A percentile compares a stretch with the other conserved stretches of the same genome.
phyloP scores from a whole-genome alignment of 106 monocot genomes.

The Dendrobium huoshanense region DNA sequence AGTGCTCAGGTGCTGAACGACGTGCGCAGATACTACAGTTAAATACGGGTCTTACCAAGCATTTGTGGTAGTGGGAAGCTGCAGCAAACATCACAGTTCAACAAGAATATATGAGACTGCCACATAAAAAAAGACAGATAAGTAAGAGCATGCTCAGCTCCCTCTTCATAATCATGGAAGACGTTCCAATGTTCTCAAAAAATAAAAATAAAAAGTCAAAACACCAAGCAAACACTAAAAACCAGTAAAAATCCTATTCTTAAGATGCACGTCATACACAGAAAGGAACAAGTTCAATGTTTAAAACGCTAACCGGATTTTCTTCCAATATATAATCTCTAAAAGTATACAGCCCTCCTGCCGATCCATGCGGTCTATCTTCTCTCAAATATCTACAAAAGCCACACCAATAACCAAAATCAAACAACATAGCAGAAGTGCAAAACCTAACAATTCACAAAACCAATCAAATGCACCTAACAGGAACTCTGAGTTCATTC shows the following conservation, averaged over 20 bases:
- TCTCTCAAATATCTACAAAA: constrained; percentile 74
- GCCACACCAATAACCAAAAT: neutral
- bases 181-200: neutral
- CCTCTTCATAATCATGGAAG: neutral
- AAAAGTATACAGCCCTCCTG: constrained; percentile 82
- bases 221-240: neutral
- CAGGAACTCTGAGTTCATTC: constrained; percentile 84
- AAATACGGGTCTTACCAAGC: constrained; percentile 50
- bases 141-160: neutral
- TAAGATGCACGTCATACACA: neutral
- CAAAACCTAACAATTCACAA: neutral
- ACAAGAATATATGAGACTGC: constrained; percentile 92
- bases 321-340: constrained; percentile 93
- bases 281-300: neutral
- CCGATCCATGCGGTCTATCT: constrained; percentile 94
- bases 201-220: too few relatives aligned
- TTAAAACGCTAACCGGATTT: constrained; percentile 41
- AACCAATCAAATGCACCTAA: constrained; percentile 37
- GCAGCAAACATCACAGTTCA: constrained; percentile 98
- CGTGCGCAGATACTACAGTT: neutral
- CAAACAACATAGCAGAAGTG: neutral
- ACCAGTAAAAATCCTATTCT: too few relatives aligned
- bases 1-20: neutral
- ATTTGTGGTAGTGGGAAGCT: constrained; percentile 85
- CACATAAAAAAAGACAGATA: constrained; percentile 6